These are phyloP conservation scores for Hordeum marinum DNA, from an alignment of 176 grass and related monocot genomes.

Conservation along the genomic window DNA sequence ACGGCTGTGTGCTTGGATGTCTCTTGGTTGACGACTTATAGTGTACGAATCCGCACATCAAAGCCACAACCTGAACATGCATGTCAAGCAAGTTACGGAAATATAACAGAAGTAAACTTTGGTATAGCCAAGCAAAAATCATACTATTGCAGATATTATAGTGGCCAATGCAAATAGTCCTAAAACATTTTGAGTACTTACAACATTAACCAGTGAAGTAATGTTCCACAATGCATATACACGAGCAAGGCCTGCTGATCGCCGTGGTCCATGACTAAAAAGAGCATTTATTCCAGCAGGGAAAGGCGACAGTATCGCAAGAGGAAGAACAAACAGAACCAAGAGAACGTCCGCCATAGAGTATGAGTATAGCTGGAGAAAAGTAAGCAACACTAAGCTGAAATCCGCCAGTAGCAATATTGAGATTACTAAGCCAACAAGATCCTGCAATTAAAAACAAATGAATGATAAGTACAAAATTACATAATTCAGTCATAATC, in stretches of 20 bases:
- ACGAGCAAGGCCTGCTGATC: slow-evolving; percentile 90
- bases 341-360: slow-evolving; percentile 90
- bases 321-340: slow-evolving; percentile 96
- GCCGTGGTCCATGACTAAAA: slow-evolving; percentile 97
- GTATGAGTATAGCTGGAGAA: slow-evolving; percentile 95
- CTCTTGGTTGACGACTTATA: slow-evolving; percentile 90
- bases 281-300: slow-evolving; percentile 99
- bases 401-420: slow-evolving; percentile 94
- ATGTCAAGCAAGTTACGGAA: slow-evolving; percentile 2
- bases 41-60: slow-evolving; percentile 90
- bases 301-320: slow-evolving; percentile 94
- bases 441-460: slow-evolving; percentile 73
- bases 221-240: slow-evolving; percentile 99
- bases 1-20: slow-evolving; percentile 80
- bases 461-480: slow-evolving; percentile 23
- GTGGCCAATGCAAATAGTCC: not conserved
- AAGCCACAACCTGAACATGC: slow-evolving; percentile 70
- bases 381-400: slow-evolving; percentile 92
- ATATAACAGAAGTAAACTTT: not conserved
- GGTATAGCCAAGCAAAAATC: not conserved
- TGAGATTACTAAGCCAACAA: slow-evolving; percentile 97
- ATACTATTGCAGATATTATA: slow-evolving; percentile 3
- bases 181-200: slow-evolving; percentile 40
- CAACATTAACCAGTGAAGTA: slow-evolving; percentile 94
- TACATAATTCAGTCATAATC: not conserved